A percentile compares a stretch with the other conserved stretches of the same genome.
Conservation (phyloP, 2,329 filamentous ascomycete genomes). For the Aspergillus puulaauensis region DNA sequence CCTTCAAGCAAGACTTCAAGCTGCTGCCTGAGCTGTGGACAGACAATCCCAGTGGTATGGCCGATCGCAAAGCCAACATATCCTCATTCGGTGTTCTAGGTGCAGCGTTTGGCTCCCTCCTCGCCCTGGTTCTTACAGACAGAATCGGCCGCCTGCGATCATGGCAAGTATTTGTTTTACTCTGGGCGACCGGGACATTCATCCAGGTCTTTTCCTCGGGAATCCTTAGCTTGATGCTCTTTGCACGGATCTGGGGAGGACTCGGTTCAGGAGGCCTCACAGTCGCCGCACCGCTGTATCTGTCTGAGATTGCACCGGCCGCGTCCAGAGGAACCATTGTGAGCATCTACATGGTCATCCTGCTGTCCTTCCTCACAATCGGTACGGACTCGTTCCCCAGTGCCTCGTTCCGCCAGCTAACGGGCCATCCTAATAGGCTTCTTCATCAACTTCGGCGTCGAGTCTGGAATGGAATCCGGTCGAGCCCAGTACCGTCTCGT, state of each 20-base stretch:
- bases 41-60: conserved; percentile 44
- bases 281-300: conserved; percentile 54
- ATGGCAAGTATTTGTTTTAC: conserved; percentile 46
- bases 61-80: conserved; percentile 54
- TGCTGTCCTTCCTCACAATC: conserved; percentile 44
- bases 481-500: conserved; percentile 56
- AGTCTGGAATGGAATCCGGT: conserved; percentile 45
- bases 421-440: conserved; percentile 42
- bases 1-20: conserved; percentile 52
- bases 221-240: conserved; percentile 51
- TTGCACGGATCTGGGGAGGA: conserved; percentile 55
- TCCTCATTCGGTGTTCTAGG: conserved; percentile 57
- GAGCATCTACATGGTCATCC: conserved; percentile 55
- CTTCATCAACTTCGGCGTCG: conserved; percentile 57
- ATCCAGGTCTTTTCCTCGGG: conserved; percentile 56
- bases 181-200: conserved; percentile 53
- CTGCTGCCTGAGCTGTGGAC: conserved; percentile 46
- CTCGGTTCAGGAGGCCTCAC: conserved; percentile 55
- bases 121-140: conserved; percentile 51
- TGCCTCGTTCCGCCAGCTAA: too few species aligned
- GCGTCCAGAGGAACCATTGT: conserved; percentile 54
- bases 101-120: conserved; percentile 53
- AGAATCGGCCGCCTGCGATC: conserved; percentile 51
- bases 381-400: too few species aligned
- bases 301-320: conserved; percentile 54